Conservation (phyloP, 1,139 yeast species). For the Debaryomyces coudertii region DNA sequence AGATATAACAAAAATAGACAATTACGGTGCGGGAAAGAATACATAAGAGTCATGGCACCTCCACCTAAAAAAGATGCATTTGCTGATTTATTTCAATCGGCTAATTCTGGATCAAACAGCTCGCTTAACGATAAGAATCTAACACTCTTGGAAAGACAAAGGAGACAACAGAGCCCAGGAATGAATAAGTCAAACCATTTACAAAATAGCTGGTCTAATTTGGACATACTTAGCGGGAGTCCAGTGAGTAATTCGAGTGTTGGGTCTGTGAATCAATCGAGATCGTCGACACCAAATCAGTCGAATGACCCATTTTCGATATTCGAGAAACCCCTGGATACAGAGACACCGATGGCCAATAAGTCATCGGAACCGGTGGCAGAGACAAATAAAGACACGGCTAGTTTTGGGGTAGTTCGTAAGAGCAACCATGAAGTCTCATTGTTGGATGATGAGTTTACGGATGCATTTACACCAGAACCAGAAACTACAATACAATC, state of each 20-base stretch:
- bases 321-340: slow-evolving; percentile 15
- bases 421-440: slow-evolving; percentile 12
- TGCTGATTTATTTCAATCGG: slow-evolving; percentile 49
- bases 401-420: not conserved
- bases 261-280: slow-evolving; percentile 9
- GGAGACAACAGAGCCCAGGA: slow-evolving; percentile 14
- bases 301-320: slow-evolving; percentile 26
- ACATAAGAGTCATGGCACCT: slow-evolving; percentile 25
- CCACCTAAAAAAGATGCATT: slow-evolving; percentile 52
- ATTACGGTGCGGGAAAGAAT: not conserved
- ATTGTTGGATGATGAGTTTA: slow-evolving; percentile 48
- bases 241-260: slow-evolving; percentile 6
- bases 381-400: not conserved
- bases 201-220: slow-evolving; percentile 23
- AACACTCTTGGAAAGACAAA: slow-evolving; percentile 27
- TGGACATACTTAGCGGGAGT: slow-evolving; percentile 21
- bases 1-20: not conserved
- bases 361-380: not conserved
- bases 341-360: not conserved
- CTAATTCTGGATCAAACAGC: slow-evolving; percentile 21
- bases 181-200: not conserved
- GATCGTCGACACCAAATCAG: slow-evolving; percentile 10
- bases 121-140: slow-evolving; percentile 19
- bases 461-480: slow-evolving; percentile 36
- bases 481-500: slow-evolving; percentile 9